Evolutionary conservation across 2,329 filamentous ascomycete genomes (phyloP).

Genomic region (Aspergillus texensis): DNA sequence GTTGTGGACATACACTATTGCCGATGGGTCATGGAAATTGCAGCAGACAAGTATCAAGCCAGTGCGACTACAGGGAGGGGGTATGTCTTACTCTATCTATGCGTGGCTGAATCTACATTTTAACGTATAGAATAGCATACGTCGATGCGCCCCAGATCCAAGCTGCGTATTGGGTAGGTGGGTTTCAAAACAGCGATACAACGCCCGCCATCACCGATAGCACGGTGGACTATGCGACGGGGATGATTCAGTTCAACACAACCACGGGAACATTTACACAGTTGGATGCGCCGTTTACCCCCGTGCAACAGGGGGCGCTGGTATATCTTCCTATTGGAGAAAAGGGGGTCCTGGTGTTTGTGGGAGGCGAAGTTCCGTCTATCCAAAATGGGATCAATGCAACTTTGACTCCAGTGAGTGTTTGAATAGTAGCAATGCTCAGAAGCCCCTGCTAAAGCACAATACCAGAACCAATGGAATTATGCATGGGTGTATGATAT

Average conservation of each 20-base stretch:
- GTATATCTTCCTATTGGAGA: slow-evolving; percentile 15
- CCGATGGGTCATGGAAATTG: slow-evolving; percentile 8
- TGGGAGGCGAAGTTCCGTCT: slow-evolving; percentile 22
- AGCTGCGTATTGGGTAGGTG: slow-evolving; percentile 17
- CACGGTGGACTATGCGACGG: slow-evolving; percentile 9
- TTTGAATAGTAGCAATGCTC: not conserved
- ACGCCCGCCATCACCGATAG: slow-evolving; percentile 16
- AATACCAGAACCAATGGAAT: slow-evolving; percentile 16
- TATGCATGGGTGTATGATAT: slow-evolving; percentile 20
- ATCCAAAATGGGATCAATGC: slow-evolving; percentile 14
- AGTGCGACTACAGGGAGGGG: slow-evolving; percentile 13
- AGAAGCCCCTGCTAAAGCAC: not conserved
- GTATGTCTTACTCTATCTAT: not conserved
- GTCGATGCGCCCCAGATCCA: slow-evolving; percentile 14
- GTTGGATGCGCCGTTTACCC: slow-evolving; percentile 12
- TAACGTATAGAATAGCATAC: slow-evolving; percentile 1
- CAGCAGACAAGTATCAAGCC: slow-evolving; percentile 16
- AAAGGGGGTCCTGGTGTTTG: slow-evolving; percentile 16
- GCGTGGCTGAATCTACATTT: not conserved
- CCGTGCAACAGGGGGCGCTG: slow-evolving; percentile 16
- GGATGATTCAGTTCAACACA: slow-evolving; percentile 19
- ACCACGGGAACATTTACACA: slow-evolving; percentile 13
- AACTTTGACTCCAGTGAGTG: slow-evolving; percentile 12
- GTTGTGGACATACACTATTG: slow-evolving; percentile 13
- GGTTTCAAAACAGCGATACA: slow-evolving; percentile 14